phyloP scores from a whole-genome alignment of 306 rosid species.

The Vigna trinervia region DNA sequence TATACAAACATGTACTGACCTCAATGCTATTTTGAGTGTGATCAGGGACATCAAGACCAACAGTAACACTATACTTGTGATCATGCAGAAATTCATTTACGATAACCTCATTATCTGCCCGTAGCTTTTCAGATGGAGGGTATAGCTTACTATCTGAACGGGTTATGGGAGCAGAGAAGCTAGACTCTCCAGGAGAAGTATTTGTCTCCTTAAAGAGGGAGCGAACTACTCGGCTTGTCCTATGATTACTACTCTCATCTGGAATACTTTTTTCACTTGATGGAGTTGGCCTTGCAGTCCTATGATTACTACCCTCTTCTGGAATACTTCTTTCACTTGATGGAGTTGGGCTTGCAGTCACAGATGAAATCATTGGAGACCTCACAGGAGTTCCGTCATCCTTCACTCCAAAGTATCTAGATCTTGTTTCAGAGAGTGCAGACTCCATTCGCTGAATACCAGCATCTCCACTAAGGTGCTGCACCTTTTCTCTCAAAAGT shows the following conservation, averaged over 20 bases:
- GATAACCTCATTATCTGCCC: conserved; percentile 73
- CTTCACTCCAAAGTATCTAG: conserved; percentile 63
- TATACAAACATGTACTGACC: conserved; percentile 56
- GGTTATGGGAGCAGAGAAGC: conserved; percentile 49
- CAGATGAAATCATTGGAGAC: conserved; percentile 39
- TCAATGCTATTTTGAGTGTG: conserved; percentile 60
- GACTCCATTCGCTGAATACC: conserved; percentile 86
- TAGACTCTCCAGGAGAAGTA: conserved; percentile 39
- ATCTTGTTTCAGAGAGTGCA: conserved; percentile 88
- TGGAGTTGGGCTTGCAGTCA: conserved; percentile 54
- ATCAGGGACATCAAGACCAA: conserved; percentile 52
- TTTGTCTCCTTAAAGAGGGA: conserved; percentile 74
- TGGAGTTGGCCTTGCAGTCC: conserved; percentile 53
- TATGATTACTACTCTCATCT: conserved; percentile 41
- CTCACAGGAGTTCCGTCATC: conserved; percentile 62
- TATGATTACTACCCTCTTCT: conserved; percentile 41
- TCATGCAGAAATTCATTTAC: conserved; percentile 87
- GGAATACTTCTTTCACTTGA: conserved; percentile 48
- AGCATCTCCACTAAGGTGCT: conserved; percentile 83
- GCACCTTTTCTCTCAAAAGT: conserved; percentile 85
- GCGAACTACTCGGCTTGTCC: conserved; percentile 68
- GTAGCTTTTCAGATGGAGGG: conserved; percentile 52
- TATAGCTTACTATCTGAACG: conserved; percentile 51
- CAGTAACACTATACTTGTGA: conserved; percentile 54
- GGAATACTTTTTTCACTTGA: conserved; percentile 49